phyloP scores from a whole-genome alignment of 176 grass and related monocot species.

The Oryza coarctata region DNA sequence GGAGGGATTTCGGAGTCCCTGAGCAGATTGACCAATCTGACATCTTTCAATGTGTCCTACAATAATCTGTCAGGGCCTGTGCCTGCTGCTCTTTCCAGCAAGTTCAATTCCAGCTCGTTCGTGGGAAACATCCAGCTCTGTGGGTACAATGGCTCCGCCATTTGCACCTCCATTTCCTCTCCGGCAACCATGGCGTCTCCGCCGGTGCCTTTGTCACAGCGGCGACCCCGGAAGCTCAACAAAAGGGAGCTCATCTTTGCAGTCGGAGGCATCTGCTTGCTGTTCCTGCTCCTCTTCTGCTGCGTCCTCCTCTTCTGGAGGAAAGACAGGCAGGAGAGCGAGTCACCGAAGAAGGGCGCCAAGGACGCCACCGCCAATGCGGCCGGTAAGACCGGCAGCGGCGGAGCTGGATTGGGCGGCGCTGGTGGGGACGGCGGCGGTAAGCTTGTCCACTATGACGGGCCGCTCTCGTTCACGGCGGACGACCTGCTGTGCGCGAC shows the following conservation, averaged over 20 bases:
- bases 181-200: conserved; percentile 36
- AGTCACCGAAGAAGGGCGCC: conserved; percentile 34
- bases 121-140: conserved; percentile 80
- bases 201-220: conserved; percentile 32
- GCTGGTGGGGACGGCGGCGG: conserved; percentile 60
- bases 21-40: conserved; percentile 54
- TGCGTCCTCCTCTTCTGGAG: conserved; percentile 65
- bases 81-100: conserved; percentile 60
- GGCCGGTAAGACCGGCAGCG: conserved; percentile 40
- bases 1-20: conserved; percentile 72
- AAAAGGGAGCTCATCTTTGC: conserved; percentile 70
- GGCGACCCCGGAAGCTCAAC: conserved; percentile 51
- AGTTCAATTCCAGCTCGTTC: conserved; percentile 93
- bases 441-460: conserved; percentile 87
- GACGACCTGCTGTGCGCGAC: conserved; percentile 95
- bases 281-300: conserved; percentile 72
- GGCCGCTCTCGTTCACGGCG: conserved; percentile 66
- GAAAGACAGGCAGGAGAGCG: conserved; percentile 42
- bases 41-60: conserved; percentile 68
- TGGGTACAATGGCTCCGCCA: conserved; percentile 64
- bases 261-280: conserved; percentile 53
- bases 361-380: conserved; percentile 33
- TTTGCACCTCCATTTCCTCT: conserved; percentile 70
- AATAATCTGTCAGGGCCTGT: conserved; percentile 78
- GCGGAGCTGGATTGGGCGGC: conserved; percentile 4